These are phyloP conservation scores for Sporisorium exsertum DNA, from an alignment of 1,284 basidiomycete species.

Conservation along the genomic window DNA sequence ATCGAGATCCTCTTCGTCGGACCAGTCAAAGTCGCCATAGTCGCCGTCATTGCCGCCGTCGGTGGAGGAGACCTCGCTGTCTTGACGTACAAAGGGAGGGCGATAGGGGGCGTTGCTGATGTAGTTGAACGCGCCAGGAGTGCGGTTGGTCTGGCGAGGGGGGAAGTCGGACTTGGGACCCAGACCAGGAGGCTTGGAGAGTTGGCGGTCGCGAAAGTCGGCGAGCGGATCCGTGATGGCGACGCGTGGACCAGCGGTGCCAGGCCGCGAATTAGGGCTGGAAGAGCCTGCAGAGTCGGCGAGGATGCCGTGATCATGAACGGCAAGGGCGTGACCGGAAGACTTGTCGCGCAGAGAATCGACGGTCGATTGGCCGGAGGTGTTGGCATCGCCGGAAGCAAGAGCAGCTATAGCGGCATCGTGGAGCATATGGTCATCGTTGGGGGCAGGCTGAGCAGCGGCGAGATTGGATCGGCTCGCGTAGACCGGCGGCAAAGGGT, in stretches of 20 bases:
- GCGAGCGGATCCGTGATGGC: constrained; percentile 62
- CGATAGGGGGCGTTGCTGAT: constrained; percentile 29
- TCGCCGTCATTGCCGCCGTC: constrained; percentile 46
- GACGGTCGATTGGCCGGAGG: not conserved
- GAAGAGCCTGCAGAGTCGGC: constrained; percentile 16
- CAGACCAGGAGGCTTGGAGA: constrained; percentile 52
- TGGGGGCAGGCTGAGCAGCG: constrained; percentile 7
- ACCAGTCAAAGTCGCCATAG: constrained; percentile 66
- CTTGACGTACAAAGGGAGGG: constrained; percentile 40
- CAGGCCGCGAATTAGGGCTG: constrained; percentile 24
- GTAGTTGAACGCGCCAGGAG: constrained; percentile 41
- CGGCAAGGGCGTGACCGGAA: not conserved
- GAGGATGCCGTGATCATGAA: constrained; percentile 20
- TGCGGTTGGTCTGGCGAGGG: constrained; percentile 42
- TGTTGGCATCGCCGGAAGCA: constrained; percentile 30
- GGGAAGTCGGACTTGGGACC: constrained; percentile 58
- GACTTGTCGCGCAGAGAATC: constrained; percentile 8
- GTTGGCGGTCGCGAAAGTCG: constrained; percentile 56
- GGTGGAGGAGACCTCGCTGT: constrained; percentile 57
- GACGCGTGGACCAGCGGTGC: constrained; percentile 50
- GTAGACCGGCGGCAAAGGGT: constrained; percentile 45
- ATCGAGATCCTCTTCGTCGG: constrained; percentile 62
- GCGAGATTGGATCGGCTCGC: constrained; percentile 43
- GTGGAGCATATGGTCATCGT: constrained; percentile 10
- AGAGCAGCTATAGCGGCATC: constrained; percentile 39